Evolutionary conservation across 2,329 filamentous ascomycete species (phyloP), one percentile per base, ranked within the genome.

Genomic region (Colletotrichum sp.): DNA sequence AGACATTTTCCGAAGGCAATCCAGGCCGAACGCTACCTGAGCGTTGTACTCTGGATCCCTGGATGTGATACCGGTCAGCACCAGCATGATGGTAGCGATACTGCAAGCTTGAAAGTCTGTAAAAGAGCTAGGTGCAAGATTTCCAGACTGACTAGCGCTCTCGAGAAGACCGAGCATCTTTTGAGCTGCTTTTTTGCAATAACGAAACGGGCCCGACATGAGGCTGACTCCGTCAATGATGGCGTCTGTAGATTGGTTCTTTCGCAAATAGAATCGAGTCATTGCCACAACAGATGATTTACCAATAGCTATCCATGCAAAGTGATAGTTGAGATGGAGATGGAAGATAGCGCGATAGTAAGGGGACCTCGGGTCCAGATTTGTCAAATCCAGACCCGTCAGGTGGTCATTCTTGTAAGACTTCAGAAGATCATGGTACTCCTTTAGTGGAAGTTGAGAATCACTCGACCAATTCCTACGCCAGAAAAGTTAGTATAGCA

Each of bases 71-170:
- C 84, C 83, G 6, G 81, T 78, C 12, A 85, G 76, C 8, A 85
- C 72, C 5, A 81, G 79, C 12, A 85, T 81, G 39, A 84, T 85
- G 7, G 82, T 85, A 8, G 84, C 83, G 16, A 83, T 85, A 57
- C 84, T 85, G 72, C 84, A 85, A n/a, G 82, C 83, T 69, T 85
- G 84, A 55, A 85, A 85, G 75, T 85, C 83, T 10, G 84, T 85
- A 63, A 85, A 85, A 1, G 83, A 85, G 59, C 84, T 85, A 0
- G 81, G 80, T 3, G 81, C 81, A 10, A 82, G 81, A 13, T 83
- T 83, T 4, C 79, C 79, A 1, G 79, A 82, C 1, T 67, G 60
- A 2, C 71, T 77, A 15, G 84, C 65, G 3, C 67, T 79, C 62
- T 84, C 81, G 34, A 85, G 84, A 1, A 84, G 72, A 13, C 76